phyloP scores from a whole-genome alignment of 2,329 filamentous ascomycete species.

The Aspergillus thermomutatus region DNA sequence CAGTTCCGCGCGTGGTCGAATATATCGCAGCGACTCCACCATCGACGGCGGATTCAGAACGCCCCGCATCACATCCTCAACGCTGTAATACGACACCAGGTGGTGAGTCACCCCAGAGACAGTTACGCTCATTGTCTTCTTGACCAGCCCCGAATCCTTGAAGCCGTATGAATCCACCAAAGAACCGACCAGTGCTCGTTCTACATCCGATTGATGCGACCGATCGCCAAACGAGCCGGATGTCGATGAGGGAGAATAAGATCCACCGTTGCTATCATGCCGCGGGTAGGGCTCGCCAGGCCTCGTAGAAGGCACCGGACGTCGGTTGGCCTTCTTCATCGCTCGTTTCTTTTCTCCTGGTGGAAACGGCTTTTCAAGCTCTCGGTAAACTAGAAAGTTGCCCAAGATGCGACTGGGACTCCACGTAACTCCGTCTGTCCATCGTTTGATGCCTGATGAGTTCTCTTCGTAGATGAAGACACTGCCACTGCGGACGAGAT shows the following conservation, averaged over 20 bases:
- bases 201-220: conserved; percentile 42
- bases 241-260: conserved; percentile 39
- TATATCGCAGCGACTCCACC: conserved; percentile 48
- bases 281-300: conserved; percentile 53
- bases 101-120: conserved; percentile 75
- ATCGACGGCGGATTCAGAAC: conserved; percentile 57
- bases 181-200: conserved; percentile 70
- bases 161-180: conserved; percentile 88
- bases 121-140: conserved; percentile 86
- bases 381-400: conserved; percentile 82
- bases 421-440: conserved; percentile 91
- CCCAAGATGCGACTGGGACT: conserved; percentile 81
- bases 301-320: conserved; percentile 42
- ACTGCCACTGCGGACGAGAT: conserved; percentile 77
- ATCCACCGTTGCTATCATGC: conserved; percentile 36
- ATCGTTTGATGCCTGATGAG: conserved; percentile 85
- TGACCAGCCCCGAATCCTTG: conserved; percentile 76
- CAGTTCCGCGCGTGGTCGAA: conserved; percentile 58
- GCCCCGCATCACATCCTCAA: conserved; percentile 71
- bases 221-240: conserved; percentile 35
- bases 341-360: conserved; percentile 83
- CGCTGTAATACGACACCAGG: conserved; percentile 82
- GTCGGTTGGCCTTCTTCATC: conserved; percentile 63
- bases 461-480: conserved; percentile 92
- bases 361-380: conserved; percentile 72